Evolutionary conservation across 2,329 filamentous ascomycete genomes (phyloP).

Genomic region (Aspergillus ochraceoroseus): DNA sequence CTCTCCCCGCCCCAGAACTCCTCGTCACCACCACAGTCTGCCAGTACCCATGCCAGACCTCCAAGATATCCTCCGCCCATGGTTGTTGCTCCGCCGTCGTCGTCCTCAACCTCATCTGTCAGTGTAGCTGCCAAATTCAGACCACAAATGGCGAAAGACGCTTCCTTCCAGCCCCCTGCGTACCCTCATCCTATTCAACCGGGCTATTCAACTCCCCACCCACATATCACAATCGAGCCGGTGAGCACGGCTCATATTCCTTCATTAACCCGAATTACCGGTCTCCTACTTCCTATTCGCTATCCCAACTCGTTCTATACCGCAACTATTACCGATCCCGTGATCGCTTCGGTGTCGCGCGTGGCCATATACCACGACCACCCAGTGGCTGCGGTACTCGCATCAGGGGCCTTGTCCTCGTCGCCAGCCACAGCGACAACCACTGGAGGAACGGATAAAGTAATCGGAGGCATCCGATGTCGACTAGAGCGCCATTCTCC

Average conservation of each 20-base stretch:
- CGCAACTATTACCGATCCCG: slow-evolving; percentile 53
- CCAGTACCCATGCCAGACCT: slow-evolving; percentile 20
- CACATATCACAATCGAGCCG: slow-evolving; percentile 51
- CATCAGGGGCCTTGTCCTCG: slow-evolving; percentile 12
- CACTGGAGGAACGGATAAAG: slow-evolving; percentile 37
- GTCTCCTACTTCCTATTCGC: slow-evolving; percentile 56
- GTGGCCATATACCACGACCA: slow-evolving; percentile 55
- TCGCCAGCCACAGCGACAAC: slow-evolving; percentile 17
- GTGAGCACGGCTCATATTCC: slow-evolving; percentile 52
- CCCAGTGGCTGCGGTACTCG: slow-evolving; percentile 30
- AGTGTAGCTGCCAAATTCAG: slow-evolving; percentile 22
- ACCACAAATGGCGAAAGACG: slow-evolving; percentile 23
- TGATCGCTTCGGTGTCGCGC: slow-evolving; percentile 52
- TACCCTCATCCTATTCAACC: slow-evolving; percentile 29
- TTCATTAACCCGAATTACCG: slow-evolving; percentile 54
- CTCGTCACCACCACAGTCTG: slow-evolving; percentile 13
- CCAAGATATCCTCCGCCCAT: slow-evolving; percentile 33
- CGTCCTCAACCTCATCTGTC: slow-evolving; percentile 18
- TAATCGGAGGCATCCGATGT: slow-evolving; percentile 49
- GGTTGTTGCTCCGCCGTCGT: slow-evolving; percentile 24
- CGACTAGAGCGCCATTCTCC: slow-evolving; percentile 38
- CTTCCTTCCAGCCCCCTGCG: slow-evolving; percentile 27
- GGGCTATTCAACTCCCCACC: slow-evolving; percentile 35
- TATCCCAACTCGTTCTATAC: slow-evolving; percentile 60
- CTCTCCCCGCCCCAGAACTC: slow-evolving; percentile 21